phyloP scores from a whole-genome alignment of 129 eudicot species.

The Centella asiatica region DNA sequence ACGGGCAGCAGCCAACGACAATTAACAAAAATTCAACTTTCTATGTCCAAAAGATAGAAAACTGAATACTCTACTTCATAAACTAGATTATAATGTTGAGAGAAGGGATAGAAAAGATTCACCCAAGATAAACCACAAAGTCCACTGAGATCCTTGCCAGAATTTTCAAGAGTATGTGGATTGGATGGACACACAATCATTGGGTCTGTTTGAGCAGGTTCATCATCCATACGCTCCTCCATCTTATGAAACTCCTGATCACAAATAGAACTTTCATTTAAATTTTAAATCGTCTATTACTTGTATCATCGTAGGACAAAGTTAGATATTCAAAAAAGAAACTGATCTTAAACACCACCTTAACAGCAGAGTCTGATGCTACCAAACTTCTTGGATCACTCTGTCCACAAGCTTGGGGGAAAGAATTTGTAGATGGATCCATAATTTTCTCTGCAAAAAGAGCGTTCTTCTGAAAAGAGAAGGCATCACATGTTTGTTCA shows the following conservation, averaged over 20 bases:
- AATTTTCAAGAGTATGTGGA: constrained; percentile 20
- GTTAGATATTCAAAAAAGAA: neutral
- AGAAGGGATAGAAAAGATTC: constrained; percentile 2
- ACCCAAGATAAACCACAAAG: constrained; percentile 84
- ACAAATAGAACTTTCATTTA: constrained; percentile 8
- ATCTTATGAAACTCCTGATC: constrained; percentile 35
- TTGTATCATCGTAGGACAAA: too few relatives aligned
- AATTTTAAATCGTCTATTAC: neutral
- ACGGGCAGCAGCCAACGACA: too few relatives aligned
- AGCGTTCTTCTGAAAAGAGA: constrained; percentile 44
- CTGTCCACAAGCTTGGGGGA: constrained; percentile 9
- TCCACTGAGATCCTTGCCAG: constrained; percentile 35
- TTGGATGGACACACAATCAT: constrained; percentile 38
- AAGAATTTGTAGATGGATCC: constrained; percentile 6
- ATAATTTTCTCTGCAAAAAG: constrained; percentile 11
- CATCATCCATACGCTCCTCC: constrained; percentile 24
- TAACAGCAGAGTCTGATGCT: constrained; percentile 20
- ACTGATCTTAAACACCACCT: constrained; percentile 38
- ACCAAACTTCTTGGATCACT: constrained; percentile 17
- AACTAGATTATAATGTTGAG: neutral
- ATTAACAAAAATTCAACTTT: too few relatives aligned
- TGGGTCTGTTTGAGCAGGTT: constrained; percentile 18
- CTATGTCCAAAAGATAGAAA: too few relatives aligned
- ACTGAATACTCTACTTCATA: neutral
- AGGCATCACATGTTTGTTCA: constrained; percentile 86